These are phyloP conservation scores for Skeletonema potamos DNA, from an alignment of 108 stramenopile genomes.

Conservation along the genomic window DNA sequence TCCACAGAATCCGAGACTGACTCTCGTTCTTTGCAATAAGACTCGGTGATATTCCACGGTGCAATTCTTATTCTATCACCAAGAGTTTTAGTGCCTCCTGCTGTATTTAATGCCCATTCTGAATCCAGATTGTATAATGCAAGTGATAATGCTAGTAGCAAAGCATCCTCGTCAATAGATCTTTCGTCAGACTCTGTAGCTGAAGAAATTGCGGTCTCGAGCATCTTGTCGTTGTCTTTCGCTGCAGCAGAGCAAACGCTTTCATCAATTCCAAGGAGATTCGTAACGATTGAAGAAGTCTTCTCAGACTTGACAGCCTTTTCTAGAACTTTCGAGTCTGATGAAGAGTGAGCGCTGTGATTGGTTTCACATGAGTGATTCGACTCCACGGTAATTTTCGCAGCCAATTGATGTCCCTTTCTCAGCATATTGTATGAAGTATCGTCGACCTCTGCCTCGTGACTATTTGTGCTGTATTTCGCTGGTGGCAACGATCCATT, in stretches of 20 bases:
- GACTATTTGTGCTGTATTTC: not conserved
- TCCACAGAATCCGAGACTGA: not conserved
- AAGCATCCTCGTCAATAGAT: constrained; percentile 3
- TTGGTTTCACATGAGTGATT: not conserved
- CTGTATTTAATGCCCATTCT: constrained; percentile 18
- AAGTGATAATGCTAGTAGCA: constrained; percentile 13
- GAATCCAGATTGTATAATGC: constrained; percentile 21
- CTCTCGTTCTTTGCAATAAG: not conserved
- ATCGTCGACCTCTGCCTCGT: not conserved
- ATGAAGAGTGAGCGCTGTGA: not conserved
- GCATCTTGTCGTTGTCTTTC: not conserved
- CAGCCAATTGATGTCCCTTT: too few relatives aligned
- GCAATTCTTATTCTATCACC: constrained; percentile 9
- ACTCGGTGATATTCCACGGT: not conserved
- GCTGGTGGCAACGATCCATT: too few relatives aligned
- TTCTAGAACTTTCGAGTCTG: not conserved
- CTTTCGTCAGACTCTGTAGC: not conserved
- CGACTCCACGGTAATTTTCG: too few relatives aligned
- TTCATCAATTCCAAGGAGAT: not conserved
- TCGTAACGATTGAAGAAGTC: not conserved
- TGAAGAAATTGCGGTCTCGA: constrained; percentile 1
- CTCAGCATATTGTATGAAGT: not conserved
- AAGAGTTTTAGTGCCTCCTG: not conserved
- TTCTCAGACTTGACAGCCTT: not conserved
- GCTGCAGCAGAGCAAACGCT: not conserved